These are phyloP conservation scores for Phlegmacium glaucopus DNA, from an alignment of 768 basidiomycete species.

Conservation along the genomic window DNA sequence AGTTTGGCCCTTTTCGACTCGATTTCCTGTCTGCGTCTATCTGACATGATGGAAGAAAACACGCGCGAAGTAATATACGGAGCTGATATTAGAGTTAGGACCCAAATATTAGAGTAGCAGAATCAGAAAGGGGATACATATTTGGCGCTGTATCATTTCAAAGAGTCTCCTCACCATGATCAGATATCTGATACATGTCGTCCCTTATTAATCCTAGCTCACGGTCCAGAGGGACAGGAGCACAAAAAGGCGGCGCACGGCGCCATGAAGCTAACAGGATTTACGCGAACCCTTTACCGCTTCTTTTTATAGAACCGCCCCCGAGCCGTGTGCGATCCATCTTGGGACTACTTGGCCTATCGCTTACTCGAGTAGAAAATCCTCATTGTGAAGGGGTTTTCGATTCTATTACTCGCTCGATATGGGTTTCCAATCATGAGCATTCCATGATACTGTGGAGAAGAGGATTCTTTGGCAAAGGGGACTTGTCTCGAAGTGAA, in stretches of 20 bases:
- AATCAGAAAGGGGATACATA: not conserved
- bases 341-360: constrained; percentile 53
- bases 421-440: constrained; percentile 71
- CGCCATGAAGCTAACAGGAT: constrained; percentile 64
- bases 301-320: constrained; percentile 43
- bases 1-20: constrained; percentile 89
- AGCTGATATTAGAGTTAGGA: too few relatives aligned
- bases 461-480: constrained; percentile 96
- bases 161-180: constrained; percentile 4
- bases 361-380: constrained; percentile 56
- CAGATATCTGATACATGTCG: constrained; percentile 37
- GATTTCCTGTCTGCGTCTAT: constrained; percentile 79
- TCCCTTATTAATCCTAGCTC: constrained; percentile 43
- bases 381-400: constrained; percentile 77
- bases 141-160: constrained; percentile 6
- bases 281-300: constrained; percentile 71
- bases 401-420: constrained; percentile 77
- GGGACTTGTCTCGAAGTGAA: constrained; percentile 90
- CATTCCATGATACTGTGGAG: constrained; percentile 78
- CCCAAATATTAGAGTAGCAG: too few relatives aligned
- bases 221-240: constrained; percentile 30
- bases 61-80: too few relatives aligned
- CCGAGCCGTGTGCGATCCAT: constrained; percentile 41
- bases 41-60: constrained; percentile 37
- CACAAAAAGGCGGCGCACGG: constrained; percentile 48